phyloP scores from a whole-genome alignment of 441 rosid genomes.

The Omphalea diandra region DNA sequence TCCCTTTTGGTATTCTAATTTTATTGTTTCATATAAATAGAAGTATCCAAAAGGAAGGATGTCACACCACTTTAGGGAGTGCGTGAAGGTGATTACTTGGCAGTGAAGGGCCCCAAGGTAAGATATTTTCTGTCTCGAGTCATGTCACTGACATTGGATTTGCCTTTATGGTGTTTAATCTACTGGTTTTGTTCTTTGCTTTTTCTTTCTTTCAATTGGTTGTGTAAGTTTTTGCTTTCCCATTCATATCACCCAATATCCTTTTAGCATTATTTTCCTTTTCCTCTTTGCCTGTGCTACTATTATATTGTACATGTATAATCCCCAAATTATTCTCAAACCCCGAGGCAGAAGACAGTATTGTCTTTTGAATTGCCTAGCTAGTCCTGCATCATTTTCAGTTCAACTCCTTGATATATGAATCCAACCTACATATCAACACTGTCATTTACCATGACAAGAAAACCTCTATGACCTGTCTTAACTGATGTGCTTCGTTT shows the following conservation, averaged over 20 bases:
- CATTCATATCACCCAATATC: too few relatives aligned
- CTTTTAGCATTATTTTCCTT: too few relatives aligned
- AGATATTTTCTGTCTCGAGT: background rate
- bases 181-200: too few relatives aligned
- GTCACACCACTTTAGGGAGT: slow-evolving; percentile 96
- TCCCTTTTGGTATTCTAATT: slow-evolving; percentile 6
- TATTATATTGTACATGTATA: too few relatives aligned
- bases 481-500: background rate
- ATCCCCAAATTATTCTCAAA: too few relatives aligned
- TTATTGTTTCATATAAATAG: slow-evolving; percentile 29
- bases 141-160: background rate
- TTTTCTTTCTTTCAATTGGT: too few relatives aligned
- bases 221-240: too few relatives aligned
- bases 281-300: too few relatives aligned
- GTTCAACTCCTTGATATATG: background rate
- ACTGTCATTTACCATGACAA: background rate
- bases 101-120: slow-evolving; percentile 99
- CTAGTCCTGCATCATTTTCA: background rate
- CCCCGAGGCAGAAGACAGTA: too few relatives aligned
- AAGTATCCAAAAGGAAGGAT: slow-evolving; percentile 98
- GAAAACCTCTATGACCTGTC: background rate
- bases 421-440: background rate
- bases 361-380: too few relatives aligned
- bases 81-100: slow-evolving; percentile 72
- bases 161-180: background rate